Evolutionary conservation across 805 yeast species (phyloP), one percentile per base, ranked within the genome.

Genomic region (Ogataea ganodermae): DNA sequence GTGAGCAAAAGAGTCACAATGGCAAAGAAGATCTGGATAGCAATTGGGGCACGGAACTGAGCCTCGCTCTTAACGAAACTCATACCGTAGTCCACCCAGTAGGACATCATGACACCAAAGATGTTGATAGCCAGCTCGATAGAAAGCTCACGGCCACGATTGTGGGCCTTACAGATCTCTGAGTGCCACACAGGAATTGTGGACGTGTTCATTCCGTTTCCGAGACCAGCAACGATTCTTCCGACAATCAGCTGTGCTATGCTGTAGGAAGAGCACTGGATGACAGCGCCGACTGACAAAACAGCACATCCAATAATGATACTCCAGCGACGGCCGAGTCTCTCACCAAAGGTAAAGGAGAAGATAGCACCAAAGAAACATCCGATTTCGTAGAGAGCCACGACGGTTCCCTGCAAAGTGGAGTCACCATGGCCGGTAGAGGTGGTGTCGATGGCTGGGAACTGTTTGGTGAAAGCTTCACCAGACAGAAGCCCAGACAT

Each of bases 121-220:
- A 89, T 84, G 56, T 65, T 86, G 88, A 67, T 81, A 79, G 48
- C 83, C 71, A 56, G 82, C 30, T 56, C 59, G 8, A 53, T 79
- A 26, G 84, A 86, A 46, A 83, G 72, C 18, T 85, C 78, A 44
- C 89, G 89, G 63, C 91, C 75, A 46, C 84, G 78, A 76, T 83
- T 80, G 57, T 78, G 76, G 6, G 90, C 90, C 30, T 57, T 56
- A 18, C 86, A 79, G 18, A 85, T 82, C 60, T 85, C 86, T 8
- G 89, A 83, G 65, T 82, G 84, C 65, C 84, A 84, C 61, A 85
- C 71, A 30, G 94, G 94, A 20, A 83, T 85, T 44, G 84, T 73
- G 35, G 86, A 86, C 13, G 89, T 79, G 44, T 83, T 70, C 51
- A 81, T 76, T 48, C 94, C 94, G 45, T 85, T 86, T 24, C 85